These are phyloP conservation scores for Prinsepia uniflora DNA, from an alignment of 306 rosid species.

Conservation along the genomic window DNA sequence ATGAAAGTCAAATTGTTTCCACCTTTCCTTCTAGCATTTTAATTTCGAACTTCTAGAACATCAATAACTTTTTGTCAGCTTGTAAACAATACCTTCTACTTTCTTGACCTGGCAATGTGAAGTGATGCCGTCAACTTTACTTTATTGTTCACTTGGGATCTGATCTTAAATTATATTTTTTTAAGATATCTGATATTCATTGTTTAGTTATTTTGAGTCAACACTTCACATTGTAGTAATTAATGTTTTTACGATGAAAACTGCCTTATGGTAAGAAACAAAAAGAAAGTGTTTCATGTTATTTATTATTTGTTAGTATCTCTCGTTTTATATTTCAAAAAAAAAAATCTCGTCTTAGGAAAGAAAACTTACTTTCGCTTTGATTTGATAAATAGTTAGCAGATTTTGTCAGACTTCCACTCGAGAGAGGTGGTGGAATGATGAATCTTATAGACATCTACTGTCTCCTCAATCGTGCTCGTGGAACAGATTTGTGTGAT, in stretches of 20 bases:
- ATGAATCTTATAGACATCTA: constrained; percentile 86
- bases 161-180: background rate
- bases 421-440: constrained; percentile 89
- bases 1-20: background rate
- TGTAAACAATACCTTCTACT: background rate
- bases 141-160: background rate
- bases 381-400: constrained; percentile 59
- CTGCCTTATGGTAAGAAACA: background rate
- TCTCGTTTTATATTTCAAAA: background rate
- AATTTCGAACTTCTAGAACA: background rate
- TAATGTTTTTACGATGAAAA: constrained; percentile 1
- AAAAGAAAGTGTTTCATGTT: background rate
- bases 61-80: background rate
- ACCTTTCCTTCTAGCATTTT: background rate
- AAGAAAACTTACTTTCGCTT: constrained; percentile 18
- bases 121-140: background rate
- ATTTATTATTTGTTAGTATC: background rate
- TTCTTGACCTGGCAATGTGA: background rate
- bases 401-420: constrained; percentile 86
- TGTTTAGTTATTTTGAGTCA: background rate
- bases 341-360: too few relatives aligned
- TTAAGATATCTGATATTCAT: background rate
- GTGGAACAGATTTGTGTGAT: constrained; percentile 80
- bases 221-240: background rate
- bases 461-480: constrained; percentile 93